These are phyloP conservation scores for Diaporthe ilicicola DNA, from an alignment of 2,329 filamentous ascomycete genomes.

Conservation along the genomic window DNA sequence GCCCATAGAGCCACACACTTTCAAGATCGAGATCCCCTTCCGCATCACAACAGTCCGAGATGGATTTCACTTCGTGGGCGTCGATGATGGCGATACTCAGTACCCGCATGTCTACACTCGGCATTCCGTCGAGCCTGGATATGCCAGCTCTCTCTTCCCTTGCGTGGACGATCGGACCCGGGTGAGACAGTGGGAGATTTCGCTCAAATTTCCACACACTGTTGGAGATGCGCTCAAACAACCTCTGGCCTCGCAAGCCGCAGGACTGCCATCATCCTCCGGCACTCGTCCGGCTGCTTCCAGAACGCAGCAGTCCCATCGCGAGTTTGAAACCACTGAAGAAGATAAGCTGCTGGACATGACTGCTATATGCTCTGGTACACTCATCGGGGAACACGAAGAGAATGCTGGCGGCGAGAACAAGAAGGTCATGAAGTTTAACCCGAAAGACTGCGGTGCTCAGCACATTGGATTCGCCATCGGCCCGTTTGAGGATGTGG, in stretches of 20 bases:
- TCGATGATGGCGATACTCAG: conserved; percentile 79
- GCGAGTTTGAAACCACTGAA: conserved; percentile 61
- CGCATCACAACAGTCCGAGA: conserved; percentile 79
- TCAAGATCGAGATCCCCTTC: conserved; percentile 75
- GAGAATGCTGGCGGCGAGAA: conserved; percentile 82
- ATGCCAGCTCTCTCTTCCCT: conserved; percentile 87
- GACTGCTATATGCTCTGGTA: conserved; percentile 89
- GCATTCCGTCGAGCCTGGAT: conserved; percentile 80
- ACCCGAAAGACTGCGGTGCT: conserved; percentile 76
- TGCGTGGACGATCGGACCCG: conserved; percentile 88
- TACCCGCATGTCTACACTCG: conserved; percentile 94
- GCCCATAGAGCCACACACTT: conserved; percentile 33
- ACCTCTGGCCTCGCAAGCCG: conserved; percentile 52
- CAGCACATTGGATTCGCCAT: conserved; percentile 94
- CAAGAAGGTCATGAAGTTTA: conserved; percentile 89
- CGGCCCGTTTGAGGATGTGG: conserved; percentile 93
- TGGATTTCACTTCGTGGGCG: conserved; percentile 89
- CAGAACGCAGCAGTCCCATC: conserved; percentile 48
- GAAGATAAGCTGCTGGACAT: conserved; percentile 91
- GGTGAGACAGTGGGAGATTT: conserved; percentile 82
- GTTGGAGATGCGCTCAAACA: conserved; percentile 78
- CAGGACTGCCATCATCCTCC: conserved; percentile 32
- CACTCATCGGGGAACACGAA: conserved; percentile 82
- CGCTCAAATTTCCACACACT: conserved; percentile 85
- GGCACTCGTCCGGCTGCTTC: conserved; percentile 40